Conservation (phyloP, 257 asterid genomes). For the Ophiorrhiza pumila region DNA sequence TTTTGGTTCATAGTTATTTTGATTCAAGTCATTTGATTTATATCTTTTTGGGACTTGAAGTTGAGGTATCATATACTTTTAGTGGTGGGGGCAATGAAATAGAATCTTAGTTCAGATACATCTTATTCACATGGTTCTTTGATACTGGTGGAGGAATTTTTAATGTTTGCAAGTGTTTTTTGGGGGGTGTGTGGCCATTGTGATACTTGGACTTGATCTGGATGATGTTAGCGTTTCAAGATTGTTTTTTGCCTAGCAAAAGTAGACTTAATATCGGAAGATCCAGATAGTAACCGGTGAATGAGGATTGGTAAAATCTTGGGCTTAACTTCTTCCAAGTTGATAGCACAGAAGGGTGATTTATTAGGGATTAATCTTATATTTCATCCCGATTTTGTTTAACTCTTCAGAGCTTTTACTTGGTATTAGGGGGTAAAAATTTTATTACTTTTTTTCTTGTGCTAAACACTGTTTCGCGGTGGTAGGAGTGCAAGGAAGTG, state of each 20-base stretch:
- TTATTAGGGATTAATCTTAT: not conserved
- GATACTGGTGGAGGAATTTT: not conserved
- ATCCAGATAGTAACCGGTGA: not conserved
- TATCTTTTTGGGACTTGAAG: not conserved
- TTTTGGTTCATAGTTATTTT: not conserved
- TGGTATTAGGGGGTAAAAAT: not conserved
- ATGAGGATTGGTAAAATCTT: too few species aligned
- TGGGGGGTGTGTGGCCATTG: not conserved
- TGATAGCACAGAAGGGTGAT: not conserved
- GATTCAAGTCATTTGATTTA: not conserved
- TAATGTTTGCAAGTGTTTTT: not conserved
- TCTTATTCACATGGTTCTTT: not conserved
- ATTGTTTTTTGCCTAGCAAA: not conserved
- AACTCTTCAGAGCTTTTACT: not conserved
- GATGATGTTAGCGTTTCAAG: not conserved
- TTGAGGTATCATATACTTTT: not conserved
- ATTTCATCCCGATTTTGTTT: not conserved
- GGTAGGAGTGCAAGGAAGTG: conserved; percentile 75
- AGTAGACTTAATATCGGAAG: not conserved
- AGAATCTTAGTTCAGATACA: not conserved
- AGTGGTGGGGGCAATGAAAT: not conserved
- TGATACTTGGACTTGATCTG: not conserved
- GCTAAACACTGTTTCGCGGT: conserved; percentile 3
- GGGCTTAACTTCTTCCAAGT: not conserved
- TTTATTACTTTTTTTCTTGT: not conserved